Base-by-base conservation (phyloP, 2,329 filamentous ascomycete species). In the Decorospora gaudefroyi region DNA sequence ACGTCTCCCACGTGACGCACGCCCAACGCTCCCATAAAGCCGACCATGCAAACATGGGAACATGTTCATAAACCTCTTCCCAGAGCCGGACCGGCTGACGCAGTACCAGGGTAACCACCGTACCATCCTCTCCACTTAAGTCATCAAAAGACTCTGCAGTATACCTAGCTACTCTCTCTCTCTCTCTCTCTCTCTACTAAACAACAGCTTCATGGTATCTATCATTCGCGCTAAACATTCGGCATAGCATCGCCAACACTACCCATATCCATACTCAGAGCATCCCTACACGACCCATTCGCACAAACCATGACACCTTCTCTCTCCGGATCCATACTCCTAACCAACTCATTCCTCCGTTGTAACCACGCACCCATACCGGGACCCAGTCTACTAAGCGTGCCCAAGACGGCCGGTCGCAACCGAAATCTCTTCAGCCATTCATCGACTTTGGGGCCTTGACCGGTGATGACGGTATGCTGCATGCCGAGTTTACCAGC, bases 401-500 rank as follows among this genome's bases (percentile, higher is more conserved):
- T 62, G 5, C 62, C 56, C 25, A 70, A 39, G 1, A 53, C 57
- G 9, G 64, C 62, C 3, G 77, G 61, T n/a, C 68, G 62, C 35
- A 72, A 55, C 32, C 74, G 65, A 13, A 73, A 67, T 51, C 68
- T 68, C 33, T 61, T 63, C 17, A 78, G 22, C 39, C 72, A 75
- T 21, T 70, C 65, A 4, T 74, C 66, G 0, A 73, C 71, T 28
- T 53, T 67, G 31, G 67, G 68, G 19, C 67, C 77, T 29, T 75
- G 71, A 6, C 79, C 76, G 1, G 78, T 74, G 4, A 85, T 73
- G 7, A 85, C 78, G 2, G 83, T 66, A 12, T 79, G 79, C 40
- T 79, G 79, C 2, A 84, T 79, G 0, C 90, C 90, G 3, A 95
- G 71, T 46, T 86, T 81, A 3, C 85, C 82, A 1, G 84, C 82